Percentiles rank a stretch among this genome's conserved stretches.
Evolutionary conservation across 768 basidiomycete genomes (phyloP).

Genomic region (Trametes cingulata): DNA sequence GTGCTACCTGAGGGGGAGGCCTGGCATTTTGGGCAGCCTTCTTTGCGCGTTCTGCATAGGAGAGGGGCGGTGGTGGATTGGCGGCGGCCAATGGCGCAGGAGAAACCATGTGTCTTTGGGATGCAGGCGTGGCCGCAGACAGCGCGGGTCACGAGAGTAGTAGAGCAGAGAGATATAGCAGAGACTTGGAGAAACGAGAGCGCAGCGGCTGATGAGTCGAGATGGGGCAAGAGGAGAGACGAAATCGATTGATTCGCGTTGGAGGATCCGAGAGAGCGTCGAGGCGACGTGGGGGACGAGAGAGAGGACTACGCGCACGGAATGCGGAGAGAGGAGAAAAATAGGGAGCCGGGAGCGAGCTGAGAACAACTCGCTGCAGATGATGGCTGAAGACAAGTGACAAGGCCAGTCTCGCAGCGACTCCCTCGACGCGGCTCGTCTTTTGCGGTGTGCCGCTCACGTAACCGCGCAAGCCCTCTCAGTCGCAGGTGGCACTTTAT

Average conservation of each 20-base stretch:
- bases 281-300: neutral
- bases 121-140: neutral
- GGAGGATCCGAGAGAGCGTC: neutral
- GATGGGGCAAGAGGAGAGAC: neutral
- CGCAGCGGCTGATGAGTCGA: neutral
- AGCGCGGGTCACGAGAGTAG: neutral
- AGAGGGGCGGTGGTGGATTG: constrained; percentile 45
- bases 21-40: constrained; percentile 34
- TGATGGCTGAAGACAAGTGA: constrained; percentile 20
- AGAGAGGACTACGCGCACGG: constrained; percentile 4
- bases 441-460: constrained; percentile 21
- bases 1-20: constrained; percentile 4
- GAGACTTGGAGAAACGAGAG: neutral
- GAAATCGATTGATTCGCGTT: constrained; percentile 15
- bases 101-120: constrained; percentile 31
- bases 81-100: constrained; percentile 29
- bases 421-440: constrained; percentile 8
- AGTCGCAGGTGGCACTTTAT: neutral
- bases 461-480: constrained; percentile 11
- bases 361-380: constrained; percentile 18
- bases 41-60: constrained; percentile 48
- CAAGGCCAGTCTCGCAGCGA: constrained; percentile 7
- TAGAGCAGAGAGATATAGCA: constrained; percentile 2
- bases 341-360: constrained; percentile 13
- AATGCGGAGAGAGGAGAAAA: constrained; percentile 15